phyloP scores from a whole-genome alignment of 2,329 filamentous ascomycete species.

The Xylariaceae sp. region DNA sequence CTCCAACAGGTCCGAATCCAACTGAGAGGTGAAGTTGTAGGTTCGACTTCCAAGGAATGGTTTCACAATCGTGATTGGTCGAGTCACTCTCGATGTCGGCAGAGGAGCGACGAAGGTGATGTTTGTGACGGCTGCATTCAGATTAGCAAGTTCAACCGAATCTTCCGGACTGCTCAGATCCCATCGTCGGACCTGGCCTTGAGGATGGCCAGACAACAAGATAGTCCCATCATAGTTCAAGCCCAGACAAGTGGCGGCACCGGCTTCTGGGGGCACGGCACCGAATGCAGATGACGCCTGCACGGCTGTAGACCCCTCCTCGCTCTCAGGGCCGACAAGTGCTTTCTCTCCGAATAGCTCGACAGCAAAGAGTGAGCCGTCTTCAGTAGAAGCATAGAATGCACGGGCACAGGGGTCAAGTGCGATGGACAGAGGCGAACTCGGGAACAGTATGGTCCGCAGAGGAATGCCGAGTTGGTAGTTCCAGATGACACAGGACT shows the following conservation, averaged over 20 bases:
- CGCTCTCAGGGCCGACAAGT: slow-evolving; percentile 52
- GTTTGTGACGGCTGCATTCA: slow-evolving; percentile 82
- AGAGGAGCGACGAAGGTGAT: slow-evolving; percentile 68
- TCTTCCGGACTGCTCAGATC: slow-evolving; percentile 70
- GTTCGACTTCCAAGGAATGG: slow-evolving; percentile 67
- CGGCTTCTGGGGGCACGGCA: slow-evolving; percentile 60
- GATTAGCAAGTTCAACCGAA: slow-evolving; percentile 63
- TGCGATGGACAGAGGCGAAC: slow-evolving; percentile 67
- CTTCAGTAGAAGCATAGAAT: slow-evolving; percentile 76
- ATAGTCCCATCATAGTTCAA: slow-evolving; percentile 80
- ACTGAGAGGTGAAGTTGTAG: slow-evolving; percentile 65
- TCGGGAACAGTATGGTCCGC: slow-evolving; percentile 77
- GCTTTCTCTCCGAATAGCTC: slow-evolving; percentile 64
- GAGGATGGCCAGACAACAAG: slow-evolving; percentile 76
- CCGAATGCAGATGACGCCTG: slow-evolving; percentile 55
- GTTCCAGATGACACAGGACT: slow-evolving; percentile 90
- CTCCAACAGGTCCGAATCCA: slow-evolving; percentile 44
- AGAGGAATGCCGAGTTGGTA: slow-evolving; percentile 75
- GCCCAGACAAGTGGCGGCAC: slow-evolving; percentile 64
- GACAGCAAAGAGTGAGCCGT: slow-evolving; percentile 75
- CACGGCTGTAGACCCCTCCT: slow-evolving; percentile 56
- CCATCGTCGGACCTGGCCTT: slow-evolving; percentile 78
- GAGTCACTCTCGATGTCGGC: slow-evolving; percentile 45
- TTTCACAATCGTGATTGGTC: slow-evolving; percentile 68
- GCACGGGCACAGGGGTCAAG: slow-evolving; percentile 83